Percentiles rank a stretch among this genome's conserved stretches.
Evolutionary conservation across 257 asterid species (phyloP).

Genomic region (Capsicum rhomboideum): DNA sequence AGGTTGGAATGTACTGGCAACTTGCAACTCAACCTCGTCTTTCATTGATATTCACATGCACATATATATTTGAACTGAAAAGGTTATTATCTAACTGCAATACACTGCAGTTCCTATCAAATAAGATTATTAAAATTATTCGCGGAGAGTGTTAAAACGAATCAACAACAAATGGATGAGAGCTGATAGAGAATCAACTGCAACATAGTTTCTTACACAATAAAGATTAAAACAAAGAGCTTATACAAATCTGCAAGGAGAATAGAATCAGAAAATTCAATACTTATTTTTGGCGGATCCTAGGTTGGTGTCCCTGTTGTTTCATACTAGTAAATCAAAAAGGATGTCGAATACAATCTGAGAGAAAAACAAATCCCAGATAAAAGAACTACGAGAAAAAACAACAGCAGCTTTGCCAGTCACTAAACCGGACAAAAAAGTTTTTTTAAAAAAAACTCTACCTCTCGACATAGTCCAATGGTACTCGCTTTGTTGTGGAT

Average conservation of each 20-base stretch:
- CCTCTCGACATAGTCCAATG: constrained; percentile 25
- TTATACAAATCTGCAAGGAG: neutral
- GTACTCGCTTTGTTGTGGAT: constrained; percentile 33
- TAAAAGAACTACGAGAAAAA: constrained; percentile 14
- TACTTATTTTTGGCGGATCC: constrained; percentile 41
- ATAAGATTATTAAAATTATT: neutral
- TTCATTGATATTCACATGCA: neutral
- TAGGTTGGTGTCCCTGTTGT: constrained; percentile 35
- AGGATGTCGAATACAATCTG: constrained; percentile 43
- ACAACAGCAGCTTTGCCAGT: constrained; percentile 30
- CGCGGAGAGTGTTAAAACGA: neutral
- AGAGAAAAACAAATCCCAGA: constrained; percentile 33
- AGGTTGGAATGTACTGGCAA: neutral
- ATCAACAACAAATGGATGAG: neutral
- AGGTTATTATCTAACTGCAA: too few species aligned
- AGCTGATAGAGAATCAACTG: neutral
- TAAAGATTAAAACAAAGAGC: neutral
- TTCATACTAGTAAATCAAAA: constrained; percentile 45
- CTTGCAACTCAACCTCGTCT: neutral
- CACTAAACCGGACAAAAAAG: constrained; percentile 28
- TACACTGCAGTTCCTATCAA: too few species aligned
- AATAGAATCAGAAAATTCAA: constrained; percentile 27
- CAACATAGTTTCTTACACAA: neutral
- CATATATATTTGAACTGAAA: neutral
- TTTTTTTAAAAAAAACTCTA: constrained; percentile 30